phyloP scores from a whole-genome alignment of 1,284 basidiomycete species.

The Coniferiporia sulphurascens region DNA sequence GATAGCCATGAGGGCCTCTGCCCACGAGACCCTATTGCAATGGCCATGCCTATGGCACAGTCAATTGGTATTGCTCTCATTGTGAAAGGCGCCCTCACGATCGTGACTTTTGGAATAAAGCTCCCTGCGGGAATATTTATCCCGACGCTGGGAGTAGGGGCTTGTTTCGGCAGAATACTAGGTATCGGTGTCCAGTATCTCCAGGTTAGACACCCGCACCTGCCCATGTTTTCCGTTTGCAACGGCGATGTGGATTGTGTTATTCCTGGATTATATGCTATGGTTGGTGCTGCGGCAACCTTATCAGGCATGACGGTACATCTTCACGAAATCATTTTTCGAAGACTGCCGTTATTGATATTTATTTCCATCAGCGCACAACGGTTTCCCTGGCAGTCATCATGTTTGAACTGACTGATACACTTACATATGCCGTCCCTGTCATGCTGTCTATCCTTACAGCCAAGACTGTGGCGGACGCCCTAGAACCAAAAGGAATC shows the following conservation, averaged over 20 bases:
- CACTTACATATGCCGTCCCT: slow-evolving; percentile 91
- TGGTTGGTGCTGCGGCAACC: slow-evolving; percentile 88
- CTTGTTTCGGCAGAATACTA: slow-evolving; percentile 86
- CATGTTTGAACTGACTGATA: slow-evolving; percentile 90
- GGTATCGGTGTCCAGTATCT: slow-evolving; percentile 82
- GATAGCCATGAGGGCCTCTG: slow-evolving; percentile 67
- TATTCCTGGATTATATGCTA: slow-evolving; percentile 85
- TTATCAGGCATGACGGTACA: slow-evolving; percentile 84
- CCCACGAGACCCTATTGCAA: slow-evolving; percentile 55
- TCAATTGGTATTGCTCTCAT: slow-evolving; percentile 73
- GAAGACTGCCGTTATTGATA: slow-evolving; percentile 7
- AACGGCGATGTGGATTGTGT: slow-evolving; percentile 63
- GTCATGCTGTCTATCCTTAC: slow-evolving; percentile 89
- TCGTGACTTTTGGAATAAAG: slow-evolving; percentile 93
- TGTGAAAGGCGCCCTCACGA: slow-evolving; percentile 79
- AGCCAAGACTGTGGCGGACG: slow-evolving; percentile 91
- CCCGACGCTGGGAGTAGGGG: slow-evolving; percentile 95
- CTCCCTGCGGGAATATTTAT: slow-evolving; percentile 96
- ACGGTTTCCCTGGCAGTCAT: slow-evolving; percentile 95
- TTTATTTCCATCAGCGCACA: slow-evolving; percentile 48
- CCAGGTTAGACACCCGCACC: slow-evolving; percentile 63
- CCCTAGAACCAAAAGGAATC: slow-evolving; percentile 89
- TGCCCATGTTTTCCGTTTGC: slow-evolving; percentile 63
- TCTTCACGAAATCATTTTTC: slow-evolving; percentile 7
- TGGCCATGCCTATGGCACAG: slow-evolving; percentile 63